Evolutionary conservation across 1,284 basidiomycete species (phyloP).

Genomic region (Gastroboletus turbinatus): DNA sequence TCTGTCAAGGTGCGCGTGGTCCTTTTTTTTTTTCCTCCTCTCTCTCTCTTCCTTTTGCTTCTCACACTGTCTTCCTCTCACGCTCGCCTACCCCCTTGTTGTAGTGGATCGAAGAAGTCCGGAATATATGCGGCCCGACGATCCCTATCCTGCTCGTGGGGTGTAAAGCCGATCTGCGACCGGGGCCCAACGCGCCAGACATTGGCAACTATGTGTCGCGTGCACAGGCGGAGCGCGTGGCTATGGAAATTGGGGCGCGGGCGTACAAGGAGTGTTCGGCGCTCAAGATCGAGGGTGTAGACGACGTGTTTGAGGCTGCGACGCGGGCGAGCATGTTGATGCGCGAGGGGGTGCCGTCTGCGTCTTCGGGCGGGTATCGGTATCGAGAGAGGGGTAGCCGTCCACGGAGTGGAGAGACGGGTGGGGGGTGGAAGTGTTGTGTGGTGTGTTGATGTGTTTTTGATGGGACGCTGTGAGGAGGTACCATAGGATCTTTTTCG

Average conservation of each 20-base stretch:
- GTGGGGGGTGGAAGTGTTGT: constrained; percentile 55
- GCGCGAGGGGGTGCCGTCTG: constrained; percentile 72
- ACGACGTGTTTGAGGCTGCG: constrained; percentile 93
- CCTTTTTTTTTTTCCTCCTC: background rate
- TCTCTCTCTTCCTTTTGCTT: no score
- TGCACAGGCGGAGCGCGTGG: constrained; percentile 76
- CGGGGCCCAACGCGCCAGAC: constrained; percentile 45
- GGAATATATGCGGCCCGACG: constrained; percentile 83
- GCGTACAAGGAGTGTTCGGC: constrained; percentile 94
- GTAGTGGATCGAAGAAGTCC: constrained; percentile 97
- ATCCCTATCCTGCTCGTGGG: constrained; percentile 86
- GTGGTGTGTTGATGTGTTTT: constrained; percentile 48
- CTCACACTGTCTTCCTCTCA: background rate
- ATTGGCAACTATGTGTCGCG: constrained; percentile 60
- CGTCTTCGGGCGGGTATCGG: constrained; percentile 41
- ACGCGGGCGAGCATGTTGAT: constrained; percentile 93
- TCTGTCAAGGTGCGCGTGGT: constrained; percentile 68
- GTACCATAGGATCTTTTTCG: constrained; percentile 13
- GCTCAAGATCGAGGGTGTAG: constrained; percentile 89
- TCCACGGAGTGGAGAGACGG: constrained; percentile 37
- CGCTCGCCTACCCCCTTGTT: background rate
- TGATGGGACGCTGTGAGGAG: background rate
- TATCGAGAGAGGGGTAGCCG: constrained; percentile 16
- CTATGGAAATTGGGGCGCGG: constrained; percentile 79
- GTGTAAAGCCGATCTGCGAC: constrained; percentile 84